Base-by-base conservation (phyloP, 2,329 filamentous ascomycete genomes). In the Neospermospora avenae region DNA sequence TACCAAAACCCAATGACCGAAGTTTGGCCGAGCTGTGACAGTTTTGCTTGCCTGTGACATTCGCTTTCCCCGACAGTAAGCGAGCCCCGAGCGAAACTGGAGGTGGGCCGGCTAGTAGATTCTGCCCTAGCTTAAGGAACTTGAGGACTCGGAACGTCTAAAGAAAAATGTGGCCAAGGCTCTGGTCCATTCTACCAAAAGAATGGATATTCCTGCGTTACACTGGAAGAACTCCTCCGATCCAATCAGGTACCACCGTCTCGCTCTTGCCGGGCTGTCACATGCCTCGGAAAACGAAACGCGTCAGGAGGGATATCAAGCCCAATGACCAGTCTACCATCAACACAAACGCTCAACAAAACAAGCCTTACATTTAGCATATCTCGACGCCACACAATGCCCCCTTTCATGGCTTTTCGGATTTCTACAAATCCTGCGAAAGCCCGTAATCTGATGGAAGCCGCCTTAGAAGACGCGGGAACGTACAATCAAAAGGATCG, bases 321-420 rank as follows among this genome's bases (percentile, higher is more conserved):
- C 48, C 55, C 60, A 53, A 93, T 49, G 98, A 81, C 77, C 91
- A 95, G 72, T 93, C 93, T 69, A 91, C 93, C 76, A 98, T 55
- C 34, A 58, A 37, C 35, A 39, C 22, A 24, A 39, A 57, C 48
- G 34, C 52, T 60, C 55, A 64, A 58, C 62, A 57, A 58, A 60
- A 57, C 51, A 55, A 28, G 28, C 39, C 20, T 51, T 25, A n/a
- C 46, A 35, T 28, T 39, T 34, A 31, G 28, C 20, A 39, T 52
- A 35, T 61, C 53, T 52, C 60, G 60, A 60, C 57, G 31, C 59
- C 25, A 28, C 57, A 60, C 3, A 34, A 64, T 61, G 61, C 49
- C 56, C 35, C 35, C 35, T 13, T 24, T 20, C 14, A 37, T n/a
- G 11, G 37, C 20, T 3, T 6, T 20, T 25, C 39, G 39, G 16